Base-by-base conservation (phyloP, 164 flowering plant genomes). In the Nelumbo lutea region DNA sequence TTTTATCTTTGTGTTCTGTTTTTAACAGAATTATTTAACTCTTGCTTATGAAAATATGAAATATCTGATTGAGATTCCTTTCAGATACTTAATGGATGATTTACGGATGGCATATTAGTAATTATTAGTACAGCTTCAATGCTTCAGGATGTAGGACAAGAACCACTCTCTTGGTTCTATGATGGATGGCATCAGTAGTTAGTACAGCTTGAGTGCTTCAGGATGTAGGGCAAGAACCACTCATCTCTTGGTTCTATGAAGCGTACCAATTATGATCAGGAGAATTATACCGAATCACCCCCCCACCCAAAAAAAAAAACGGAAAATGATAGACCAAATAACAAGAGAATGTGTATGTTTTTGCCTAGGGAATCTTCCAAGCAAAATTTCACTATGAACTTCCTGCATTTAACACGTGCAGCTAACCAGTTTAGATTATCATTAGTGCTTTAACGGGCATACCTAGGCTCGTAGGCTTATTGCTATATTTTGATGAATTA, bases 351-450 rank as follows among this genome's bases (percentile, higher is more conserved):
- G 27, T 27, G 9, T 53, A 53, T 4, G 14, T 9, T 53, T 51
- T 53, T 53, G n/a, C 57, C 14, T 53, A 46, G 64, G 15, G 46
- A 13, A 63, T 63, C 57, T 51, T 55, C 57, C 9, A 65, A 65
- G 57, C 40, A 45, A 58, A 43, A 50, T 13, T 13, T 27, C 0
- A 62, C 10, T 38, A 39, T 39, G 42, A 59, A 3, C 38, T 8
- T 10, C 10, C n/a, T 64, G 44, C 15, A 41, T 51, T 47, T 42
- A 38, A 44, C 7, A 4, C 3, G 43, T n/a, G 9, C 46, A 39
- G 57, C 57, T 62, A 46, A 6, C 9, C 15, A 27, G 27, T 27
- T 27, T 27, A 27, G 27, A 27, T 27, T 27, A 27, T 27, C 27
- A n/a, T 0, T 27, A 27, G 27, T 27, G 27, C 27, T 27, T 27